Evolutionary conservation across 129 eudicot species (phyloP).

Genomic region (Scalesia atractyloides): DNA sequence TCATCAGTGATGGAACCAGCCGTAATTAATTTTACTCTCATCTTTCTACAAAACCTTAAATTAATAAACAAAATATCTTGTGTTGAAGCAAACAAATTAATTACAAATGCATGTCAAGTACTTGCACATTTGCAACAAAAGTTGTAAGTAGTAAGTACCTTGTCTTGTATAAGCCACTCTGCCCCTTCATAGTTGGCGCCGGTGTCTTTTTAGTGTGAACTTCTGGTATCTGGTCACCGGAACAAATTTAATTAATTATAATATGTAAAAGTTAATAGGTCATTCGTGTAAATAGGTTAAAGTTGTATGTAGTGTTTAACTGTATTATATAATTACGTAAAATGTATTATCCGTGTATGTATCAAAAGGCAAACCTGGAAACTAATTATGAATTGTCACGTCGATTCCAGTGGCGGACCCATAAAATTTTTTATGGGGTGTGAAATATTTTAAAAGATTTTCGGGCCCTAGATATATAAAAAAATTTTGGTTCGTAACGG

Average conservation of each 20-base stretch:
- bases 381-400: no score
- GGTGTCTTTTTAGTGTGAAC: constrained; percentile 36
- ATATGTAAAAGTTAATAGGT: no score
- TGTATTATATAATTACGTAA: no score
- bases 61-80: neutral
- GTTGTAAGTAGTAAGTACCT: constrained; percentile 21
- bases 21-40: constrained; percentile 23
- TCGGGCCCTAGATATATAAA: no score
- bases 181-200: constrained; percentile 35
- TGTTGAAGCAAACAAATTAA: neutral
- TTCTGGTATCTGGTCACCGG: constrained; percentile 32
- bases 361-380: no score
- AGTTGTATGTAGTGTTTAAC: no score
- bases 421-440: no score
- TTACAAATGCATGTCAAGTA: neutral
- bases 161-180: constrained; percentile 55
- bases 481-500: no score
- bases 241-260: neutral
- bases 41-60: constrained; percentile 36
- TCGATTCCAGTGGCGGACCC: no score
- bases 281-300: no score
- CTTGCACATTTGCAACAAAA: neutral
- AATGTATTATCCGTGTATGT: no score
- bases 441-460: no score
- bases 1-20: constrained; percentile 37